Conservation (phyloP, 768 basidiomycete genomes). For the Mycena pura region DNA sequence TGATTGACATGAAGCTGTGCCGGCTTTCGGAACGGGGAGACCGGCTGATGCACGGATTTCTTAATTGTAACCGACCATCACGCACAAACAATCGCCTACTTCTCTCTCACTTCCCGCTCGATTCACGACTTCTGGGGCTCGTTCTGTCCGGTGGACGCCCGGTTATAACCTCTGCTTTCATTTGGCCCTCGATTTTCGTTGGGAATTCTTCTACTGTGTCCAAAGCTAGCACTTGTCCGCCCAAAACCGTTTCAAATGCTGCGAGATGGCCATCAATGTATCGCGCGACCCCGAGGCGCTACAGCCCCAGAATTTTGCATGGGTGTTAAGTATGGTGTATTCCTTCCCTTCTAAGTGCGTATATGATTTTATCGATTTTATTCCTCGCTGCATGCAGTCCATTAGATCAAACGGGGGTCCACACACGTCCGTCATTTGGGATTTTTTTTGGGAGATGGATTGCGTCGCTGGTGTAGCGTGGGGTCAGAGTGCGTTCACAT, state of each 20-base stretch:
- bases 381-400: background rate
- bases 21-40: constrained; percentile 1
- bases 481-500: background rate
- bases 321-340: too few relatives aligned
- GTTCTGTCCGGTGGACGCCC: background rate
- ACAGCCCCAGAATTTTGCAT: too few relatives aligned
- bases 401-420: background rate
- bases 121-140: background rate
- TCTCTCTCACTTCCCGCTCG: too few relatives aligned
- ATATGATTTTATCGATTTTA: constrained; percentile 1
- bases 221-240: too few relatives aligned
- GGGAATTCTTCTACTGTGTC: too few relatives aligned
- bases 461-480: background rate
- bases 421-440: background rate
- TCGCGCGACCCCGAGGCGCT: too few relatives aligned
- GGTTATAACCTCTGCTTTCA: background rate
- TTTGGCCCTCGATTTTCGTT: background rate
- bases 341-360: too few relatives aligned
- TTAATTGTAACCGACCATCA: background rate
- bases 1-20: background rate
- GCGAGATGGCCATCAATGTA: too few relatives aligned
- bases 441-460: background rate
- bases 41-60: background rate
- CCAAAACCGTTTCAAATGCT: too few relatives aligned
- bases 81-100: too few relatives aligned